Base-by-base conservation (phyloP, 148 eudicot genomes). In the Vaccinium vitisidaea region DNA sequence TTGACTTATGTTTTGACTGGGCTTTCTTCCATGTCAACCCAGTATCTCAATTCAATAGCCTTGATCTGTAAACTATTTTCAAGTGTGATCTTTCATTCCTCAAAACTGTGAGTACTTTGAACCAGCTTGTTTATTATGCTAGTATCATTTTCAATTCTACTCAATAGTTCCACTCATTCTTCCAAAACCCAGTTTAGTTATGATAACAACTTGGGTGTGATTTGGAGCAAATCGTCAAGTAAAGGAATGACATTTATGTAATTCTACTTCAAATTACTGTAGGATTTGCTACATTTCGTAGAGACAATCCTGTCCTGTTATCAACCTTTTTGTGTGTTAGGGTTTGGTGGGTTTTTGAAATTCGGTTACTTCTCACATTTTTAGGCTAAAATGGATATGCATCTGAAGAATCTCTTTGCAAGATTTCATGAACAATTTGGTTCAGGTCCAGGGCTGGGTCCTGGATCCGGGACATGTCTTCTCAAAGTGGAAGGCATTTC, bases 341-440 rank as follows among this genome's bases (percentile, higher is more conserved):
- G 56, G 52, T 59, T 83, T 63, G 69, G 18, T 84, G 82, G 79
- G 82, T 71, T 85, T 4, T 1, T 23, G 58, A 58, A 73, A 27
- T 80, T 85, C 73, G 46, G 83, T 55, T 19, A 39, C 48, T 39
- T 78, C 69, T 78, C 74, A 52, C 16, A 27, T 39, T 36, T 11
- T 12, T 12, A 11, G 1, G 19, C 16, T 46, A 53, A 84, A 93
- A 92, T 93, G 97, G 94, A 93, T 88, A 78, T 88, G 74, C 93
- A 93, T 86, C 86, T 93, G 89, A 93, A 91, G 91, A 89, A 79
- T 59, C 87, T 91, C 77, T 89, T 93, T 83, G 88, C 90, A 36
- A 90, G 93, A 86, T 89, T 84, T 71, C 90, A 91, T 78, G 94
- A 92, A 82, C 94, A 93, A 85, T 93, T 92, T 65, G 96, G 94